phyloP scores from a whole-genome alignment of 2,329 filamentous ascomycete species.

The Orbilia ellipsospora region DNA sequence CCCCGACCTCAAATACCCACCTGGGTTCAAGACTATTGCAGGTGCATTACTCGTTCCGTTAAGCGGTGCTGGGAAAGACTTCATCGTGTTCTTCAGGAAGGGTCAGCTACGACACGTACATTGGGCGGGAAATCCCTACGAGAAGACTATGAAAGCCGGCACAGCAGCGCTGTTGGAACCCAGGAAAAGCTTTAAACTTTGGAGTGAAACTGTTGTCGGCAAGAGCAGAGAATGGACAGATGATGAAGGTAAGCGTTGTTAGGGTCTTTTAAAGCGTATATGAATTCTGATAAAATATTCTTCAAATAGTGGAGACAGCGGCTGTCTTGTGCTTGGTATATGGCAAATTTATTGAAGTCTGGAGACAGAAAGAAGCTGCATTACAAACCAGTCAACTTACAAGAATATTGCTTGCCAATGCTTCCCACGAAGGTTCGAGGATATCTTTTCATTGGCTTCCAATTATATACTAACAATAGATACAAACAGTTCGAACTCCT shows the following conservation, averaged over 20 bases:
- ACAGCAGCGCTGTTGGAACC: constrained; percentile 81
- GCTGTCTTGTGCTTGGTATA: constrained; percentile 89
- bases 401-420: constrained; percentile 81
- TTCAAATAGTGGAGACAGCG: constrained; percentile 75
- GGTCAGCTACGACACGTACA: constrained; percentile 81
- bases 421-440: constrained; percentile 75
- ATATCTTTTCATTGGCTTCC: background rate
- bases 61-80: constrained; percentile 79
- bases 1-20: constrained; percentile 80
- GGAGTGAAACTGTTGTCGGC: constrained; percentile 82
- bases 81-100: constrained; percentile 90
- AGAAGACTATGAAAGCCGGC: constrained; percentile 78
- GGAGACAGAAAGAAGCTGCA: constrained; percentile 88
- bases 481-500: constrained; percentile 76
- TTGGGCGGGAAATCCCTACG: constrained; percentile 88
- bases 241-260: constrained; percentile 69
- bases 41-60: constrained; percentile 85
- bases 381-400: constrained; percentile 85
- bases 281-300: too few species aligned
- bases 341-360: constrained; percentile 89
- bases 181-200: constrained; percentile 79
- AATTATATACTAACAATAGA: constrained; percentile 2
- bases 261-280: too few species aligned
- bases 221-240: constrained; percentile 89
- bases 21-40: constrained; percentile 81